Conservation (phyloP, 352 stramenopile genomes). For the Pythium biforme region DNA sequence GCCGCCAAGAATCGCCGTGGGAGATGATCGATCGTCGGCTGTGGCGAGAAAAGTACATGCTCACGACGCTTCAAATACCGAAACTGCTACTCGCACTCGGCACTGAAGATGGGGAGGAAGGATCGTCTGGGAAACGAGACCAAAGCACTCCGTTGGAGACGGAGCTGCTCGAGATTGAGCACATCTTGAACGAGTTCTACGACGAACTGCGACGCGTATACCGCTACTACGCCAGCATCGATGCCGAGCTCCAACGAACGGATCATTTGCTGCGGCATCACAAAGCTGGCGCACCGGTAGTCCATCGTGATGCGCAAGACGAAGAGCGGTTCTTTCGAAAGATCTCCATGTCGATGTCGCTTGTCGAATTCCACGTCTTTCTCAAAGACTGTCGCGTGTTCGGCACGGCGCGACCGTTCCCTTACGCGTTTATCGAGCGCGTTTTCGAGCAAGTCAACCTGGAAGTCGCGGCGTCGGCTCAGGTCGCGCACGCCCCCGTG, state of each 20-base stretch:
- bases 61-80: conserved; percentile 44
- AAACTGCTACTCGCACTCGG: conserved; percentile 36
- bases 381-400: conserved; percentile 73
- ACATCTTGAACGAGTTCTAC: conserved; percentile 43
- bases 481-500: conserved; percentile 2
- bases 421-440: conserved; percentile 53
- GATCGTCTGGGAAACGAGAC: neutral
- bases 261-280: conserved; percentile 29
- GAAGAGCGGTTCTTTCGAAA: conserved; percentile 67
- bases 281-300: neutral
- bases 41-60: conserved; percentile 61
- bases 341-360: conserved; percentile 61
- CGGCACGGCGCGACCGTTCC: conserved; percentile 44
- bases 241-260: conserved; percentile 27
- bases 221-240: conserved; percentile 54
- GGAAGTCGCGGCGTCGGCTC: conserved; percentile 7
- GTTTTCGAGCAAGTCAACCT: conserved; percentile 57
- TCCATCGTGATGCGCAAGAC: conserved; percentile 23
- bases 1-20: conserved; percentile 37
- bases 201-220: conserved; percentile 50
- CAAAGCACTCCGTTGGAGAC: conserved; percentile 16
- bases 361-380: conserved; percentile 62
- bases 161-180: conserved; percentile 40
- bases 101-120: neutral
- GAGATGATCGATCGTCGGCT: conserved; percentile 49